Conservation (phyloP, 345 rosid genomes). For the Brassica juncea region DNA sequence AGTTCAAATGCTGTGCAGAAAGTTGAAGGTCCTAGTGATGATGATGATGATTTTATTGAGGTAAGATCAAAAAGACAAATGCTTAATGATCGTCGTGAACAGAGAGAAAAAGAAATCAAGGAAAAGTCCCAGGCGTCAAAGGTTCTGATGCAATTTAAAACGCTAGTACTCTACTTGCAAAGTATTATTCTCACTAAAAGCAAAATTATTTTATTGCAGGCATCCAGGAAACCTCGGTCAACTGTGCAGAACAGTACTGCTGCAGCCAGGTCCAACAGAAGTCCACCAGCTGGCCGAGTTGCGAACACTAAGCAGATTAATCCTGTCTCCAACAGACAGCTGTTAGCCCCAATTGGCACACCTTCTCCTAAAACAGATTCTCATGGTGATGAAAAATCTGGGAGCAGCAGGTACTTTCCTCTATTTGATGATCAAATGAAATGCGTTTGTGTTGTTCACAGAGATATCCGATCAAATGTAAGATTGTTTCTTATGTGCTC, state of each 20-base stretch:
- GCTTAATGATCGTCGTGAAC: constrained; percentile 94
- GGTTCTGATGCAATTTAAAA: constrained; percentile 50
- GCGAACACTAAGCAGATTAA: constrained; percentile 41
- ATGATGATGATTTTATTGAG: constrained; percentile 96
- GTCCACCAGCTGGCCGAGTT: constrained; percentile 45
- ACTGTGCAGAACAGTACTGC: constrained; percentile 42
- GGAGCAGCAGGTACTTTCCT: constrained; percentile 54
- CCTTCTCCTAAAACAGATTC: constrained; percentile 62
- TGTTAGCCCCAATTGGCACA: constrained; percentile 79
- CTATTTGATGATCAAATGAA: constrained; percentile 6
- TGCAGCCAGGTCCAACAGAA: constrained; percentile 50
- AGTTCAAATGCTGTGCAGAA: constrained; percentile 43
- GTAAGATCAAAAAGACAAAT: constrained; percentile 99
- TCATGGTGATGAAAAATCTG: constrained; percentile 54
- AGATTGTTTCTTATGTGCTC: neutral
- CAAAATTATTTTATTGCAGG: constrained; percentile 47
- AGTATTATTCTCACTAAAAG: constrained; percentile 45
- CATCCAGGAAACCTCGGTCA: constrained; percentile 56
- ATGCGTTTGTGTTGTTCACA: constrained; percentile 2
- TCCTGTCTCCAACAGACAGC: constrained; percentile 52
- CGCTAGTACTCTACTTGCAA: constrained; percentile 30
- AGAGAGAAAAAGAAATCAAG: constrained; percentile 92
- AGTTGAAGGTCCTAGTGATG: constrained; percentile 82
- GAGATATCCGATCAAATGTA: neutral
- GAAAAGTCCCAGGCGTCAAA: constrained; percentile 77